Evolutionary conservation across 2,329 filamentous ascomycete genomes (phyloP).

Genomic region (Rutstroemia sp.): DNA sequence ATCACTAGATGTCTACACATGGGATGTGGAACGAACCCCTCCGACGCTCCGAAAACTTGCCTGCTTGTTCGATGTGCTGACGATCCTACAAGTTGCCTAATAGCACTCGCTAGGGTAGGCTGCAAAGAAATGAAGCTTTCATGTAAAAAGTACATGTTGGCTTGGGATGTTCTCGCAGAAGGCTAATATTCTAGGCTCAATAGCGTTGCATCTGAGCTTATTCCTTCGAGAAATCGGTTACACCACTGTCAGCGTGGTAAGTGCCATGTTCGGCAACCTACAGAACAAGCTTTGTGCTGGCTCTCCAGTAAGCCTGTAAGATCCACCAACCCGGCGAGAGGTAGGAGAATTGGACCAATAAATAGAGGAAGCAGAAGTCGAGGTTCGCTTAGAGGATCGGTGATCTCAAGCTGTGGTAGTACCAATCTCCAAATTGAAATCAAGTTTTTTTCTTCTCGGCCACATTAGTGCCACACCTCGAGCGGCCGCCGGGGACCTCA

Average conservation of each 20-base stretch:
- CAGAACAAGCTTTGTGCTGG: slow-evolving; percentile 3
- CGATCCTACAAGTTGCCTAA: background rate
- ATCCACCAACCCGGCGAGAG: slow-evolving; percentile 10
- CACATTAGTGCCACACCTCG: too few relatives aligned
- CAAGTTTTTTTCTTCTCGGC: too few relatives aligned
- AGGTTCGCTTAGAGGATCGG: background rate
- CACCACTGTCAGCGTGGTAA: too few relatives aligned
- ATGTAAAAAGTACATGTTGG: background rate
- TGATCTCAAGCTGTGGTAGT: background rate
- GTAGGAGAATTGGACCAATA: slow-evolving; percentile 1
- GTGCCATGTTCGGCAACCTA: background rate
- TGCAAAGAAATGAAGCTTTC: background rate
- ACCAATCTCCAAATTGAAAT: background rate
- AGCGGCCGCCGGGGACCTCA: too few relatives aligned
- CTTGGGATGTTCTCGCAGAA: background rate
- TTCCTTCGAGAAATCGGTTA: background rate
- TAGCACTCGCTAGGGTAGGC: too few relatives aligned
- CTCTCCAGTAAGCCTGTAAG: slow-evolving; percentile 1
- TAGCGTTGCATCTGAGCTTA: background rate
- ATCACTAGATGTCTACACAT: background rate
- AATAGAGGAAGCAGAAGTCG: background rate
- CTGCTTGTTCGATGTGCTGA: background rate
- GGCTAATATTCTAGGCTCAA: background rate
- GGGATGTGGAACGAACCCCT: background rate
- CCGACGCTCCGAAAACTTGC: background rate